Conservation (phyloP, 2,329 filamentous ascomycete genomes). For the Alternaria burnsii region DNA sequence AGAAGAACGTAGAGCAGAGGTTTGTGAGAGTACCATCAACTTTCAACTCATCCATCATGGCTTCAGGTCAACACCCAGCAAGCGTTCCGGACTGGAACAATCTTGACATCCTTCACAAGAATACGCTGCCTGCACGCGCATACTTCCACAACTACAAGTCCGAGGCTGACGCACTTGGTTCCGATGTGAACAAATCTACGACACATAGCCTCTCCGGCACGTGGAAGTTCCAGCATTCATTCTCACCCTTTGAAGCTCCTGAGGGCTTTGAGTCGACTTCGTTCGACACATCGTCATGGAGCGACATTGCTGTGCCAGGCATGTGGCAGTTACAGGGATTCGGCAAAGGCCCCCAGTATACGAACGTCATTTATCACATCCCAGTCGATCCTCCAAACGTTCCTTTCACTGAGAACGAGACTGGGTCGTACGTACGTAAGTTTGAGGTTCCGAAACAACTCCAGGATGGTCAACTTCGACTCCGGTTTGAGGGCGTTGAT, state of each 20-base stretch:
- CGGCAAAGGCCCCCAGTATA: constrained; percentile 70
- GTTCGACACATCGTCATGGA: constrained; percentile 56
- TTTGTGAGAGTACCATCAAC: not conserved
- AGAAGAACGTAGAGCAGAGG: constrained; percentile 1
- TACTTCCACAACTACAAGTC: constrained; percentile 64
- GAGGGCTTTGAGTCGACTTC: constrained; percentile 42
- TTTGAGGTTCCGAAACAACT: constrained; percentile 64
- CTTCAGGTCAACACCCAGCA: constrained; percentile 32
- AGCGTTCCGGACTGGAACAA: constrained; percentile 68
- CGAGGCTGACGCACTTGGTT: constrained; percentile 59
- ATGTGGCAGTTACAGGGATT: constrained; percentile 77
- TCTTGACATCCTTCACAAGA: constrained; percentile 66
- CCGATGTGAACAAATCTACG: constrained; percentile 46
- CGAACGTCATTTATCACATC: constrained; percentile 72
- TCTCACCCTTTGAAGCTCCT: constrained; percentile 48
- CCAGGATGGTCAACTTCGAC: constrained; percentile 64
- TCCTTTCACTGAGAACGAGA: constrained; percentile 68
- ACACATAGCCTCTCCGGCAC: constrained; percentile 45
- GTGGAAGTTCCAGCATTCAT: constrained; percentile 53
- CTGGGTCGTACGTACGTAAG: constrained; percentile 67
- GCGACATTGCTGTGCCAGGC: constrained; percentile 68
- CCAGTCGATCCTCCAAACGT: constrained; percentile 71
- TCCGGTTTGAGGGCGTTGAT: constrained; percentile 77
- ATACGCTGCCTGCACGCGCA: constrained; percentile 65
- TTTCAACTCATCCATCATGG: constrained; percentile 24